phyloP scores from a whole-genome alignment of 441 rosid species.

The Populus hybrid region DNA sequence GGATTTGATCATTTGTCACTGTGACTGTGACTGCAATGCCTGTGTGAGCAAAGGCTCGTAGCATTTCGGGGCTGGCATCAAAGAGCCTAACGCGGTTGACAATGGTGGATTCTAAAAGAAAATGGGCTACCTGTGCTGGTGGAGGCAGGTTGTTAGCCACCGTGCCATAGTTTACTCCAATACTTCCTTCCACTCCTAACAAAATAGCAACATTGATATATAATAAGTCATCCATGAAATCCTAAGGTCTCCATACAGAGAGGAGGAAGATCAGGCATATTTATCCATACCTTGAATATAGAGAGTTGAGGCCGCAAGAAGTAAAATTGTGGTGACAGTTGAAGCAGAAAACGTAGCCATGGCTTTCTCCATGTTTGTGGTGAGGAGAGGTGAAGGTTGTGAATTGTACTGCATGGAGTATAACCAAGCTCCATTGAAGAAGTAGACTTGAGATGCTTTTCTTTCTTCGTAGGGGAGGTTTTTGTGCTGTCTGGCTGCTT shows the following conservation, averaged over 20 bases:
- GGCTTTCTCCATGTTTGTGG: conserved; percentile 11
- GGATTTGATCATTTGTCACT: conserved; percentile 65
- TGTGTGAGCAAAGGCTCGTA: conserved; percentile 62
- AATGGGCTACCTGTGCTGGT: conserved; percentile 59
- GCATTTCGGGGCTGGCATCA: conserved; percentile 45
- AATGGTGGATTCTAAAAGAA: conserved; percentile 58
- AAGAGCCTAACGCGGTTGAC: conserved; percentile 69
- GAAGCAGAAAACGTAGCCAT: conserved; percentile 20
- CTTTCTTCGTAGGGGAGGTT: conserved; percentile 40
- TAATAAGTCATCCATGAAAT: background rate
- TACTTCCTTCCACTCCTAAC: conserved; percentile 38
- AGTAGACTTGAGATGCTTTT: conserved; percentile 45
- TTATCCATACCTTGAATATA: conserved; percentile 19
- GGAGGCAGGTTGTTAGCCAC: conserved; percentile 72
- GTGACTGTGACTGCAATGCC: conserved; percentile 59
- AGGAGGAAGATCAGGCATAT: background rate
- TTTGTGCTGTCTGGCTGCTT: background rate
- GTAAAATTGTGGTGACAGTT: conserved; percentile 7
- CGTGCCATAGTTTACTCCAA: conserved; percentile 82
- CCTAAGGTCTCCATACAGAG: background rate
- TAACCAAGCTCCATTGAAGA: conserved; percentile 22
- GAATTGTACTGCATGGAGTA: conserved; percentile 9
- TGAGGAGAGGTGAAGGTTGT: conserved; percentile 5
- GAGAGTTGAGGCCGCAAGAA: conserved; percentile 13
- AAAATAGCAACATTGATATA: background rate